These are phyloP conservation scores for Colletotrichum sp. DNA, from an alignment of 2,329 filamentous ascomycete genomes.

Conservation along the genomic window DNA sequence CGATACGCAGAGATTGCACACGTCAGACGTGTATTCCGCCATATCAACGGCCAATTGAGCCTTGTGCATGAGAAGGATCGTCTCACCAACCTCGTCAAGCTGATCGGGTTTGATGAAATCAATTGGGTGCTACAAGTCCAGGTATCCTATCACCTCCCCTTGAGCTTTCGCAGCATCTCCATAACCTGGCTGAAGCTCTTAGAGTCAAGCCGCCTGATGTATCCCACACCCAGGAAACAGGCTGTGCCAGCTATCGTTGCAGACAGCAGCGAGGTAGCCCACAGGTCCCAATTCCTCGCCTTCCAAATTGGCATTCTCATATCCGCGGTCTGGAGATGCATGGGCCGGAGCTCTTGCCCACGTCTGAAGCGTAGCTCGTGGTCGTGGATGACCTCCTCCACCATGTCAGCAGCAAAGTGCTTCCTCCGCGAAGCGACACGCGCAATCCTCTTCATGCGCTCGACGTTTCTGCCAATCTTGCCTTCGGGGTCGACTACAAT, in stretches of 20 bases:
- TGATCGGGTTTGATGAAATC: neutral
- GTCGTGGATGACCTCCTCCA: conserved; percentile 41
- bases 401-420: conserved; percentile 40
- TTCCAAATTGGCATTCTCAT: conserved; percentile 36
- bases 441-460: conserved; percentile 43
- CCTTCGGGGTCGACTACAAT: conserved; percentile 36
- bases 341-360: conserved; percentile 32
- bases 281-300: conserved; percentile 8
- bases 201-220: neutral
- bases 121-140: neutral
- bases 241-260: neutral
- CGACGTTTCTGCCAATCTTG: conserved; percentile 33
- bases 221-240: neutral
- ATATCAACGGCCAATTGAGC: neutral
- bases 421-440: conserved; percentile 39
- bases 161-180: neutral
- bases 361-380: conserved; percentile 39
- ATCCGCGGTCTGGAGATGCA: conserved; percentile 50
- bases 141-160: neutral
- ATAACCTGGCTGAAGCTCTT: neutral
- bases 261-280: neutral
- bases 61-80: neutral
- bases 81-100: neutral
- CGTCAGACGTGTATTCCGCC: neutral
- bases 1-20: neutral